These are phyloP conservation scores for Globisporangium echinulatum DNA, from an alignment of 352 stramenopile species.

Conservation along the genomic window DNA sequence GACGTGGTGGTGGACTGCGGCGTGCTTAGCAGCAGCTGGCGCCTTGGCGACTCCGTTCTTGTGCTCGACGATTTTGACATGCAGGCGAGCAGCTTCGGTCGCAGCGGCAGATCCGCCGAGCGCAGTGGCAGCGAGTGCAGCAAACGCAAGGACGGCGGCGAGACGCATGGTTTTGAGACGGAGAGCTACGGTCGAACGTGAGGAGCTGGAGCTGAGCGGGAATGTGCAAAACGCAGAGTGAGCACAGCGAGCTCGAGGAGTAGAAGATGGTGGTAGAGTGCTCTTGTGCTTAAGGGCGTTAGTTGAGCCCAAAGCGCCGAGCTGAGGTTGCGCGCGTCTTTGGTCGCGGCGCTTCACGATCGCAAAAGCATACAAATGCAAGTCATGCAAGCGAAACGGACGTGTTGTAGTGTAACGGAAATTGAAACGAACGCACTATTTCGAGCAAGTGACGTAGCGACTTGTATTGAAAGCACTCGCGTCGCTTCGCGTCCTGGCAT, in stretches of 20 bases:
- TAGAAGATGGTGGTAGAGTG: no score
- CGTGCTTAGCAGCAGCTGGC: background rate
- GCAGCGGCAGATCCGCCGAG: background rate
- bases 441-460: no score
- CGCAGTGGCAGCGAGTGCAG: slow-evolving; percentile 4
- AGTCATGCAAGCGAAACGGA: no score
- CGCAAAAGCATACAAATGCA: background rate
- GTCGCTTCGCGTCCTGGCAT: background rate
- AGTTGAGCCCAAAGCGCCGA: no score
- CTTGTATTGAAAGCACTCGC: slow-evolving; percentile 1
- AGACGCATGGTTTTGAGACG: slow-evolving; percentile 7
- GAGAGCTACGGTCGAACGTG: background rate
- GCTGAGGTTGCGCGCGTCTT: no score
- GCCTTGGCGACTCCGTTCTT: background rate
- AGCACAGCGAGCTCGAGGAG: background rate
- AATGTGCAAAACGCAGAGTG: slow-evolving; percentile 6
- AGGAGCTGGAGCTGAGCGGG: background rate
- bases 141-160: slow-evolving; percentile 7
- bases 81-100: background rate
- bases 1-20: no score
- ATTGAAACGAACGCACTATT: no score
- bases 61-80: background rate
- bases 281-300: no score
- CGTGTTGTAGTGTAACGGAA: no score
- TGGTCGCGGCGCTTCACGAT: background rate